These are phyloP conservation scores for Craterostigma plantagineum DNA, from an alignment of 257 asterid species.

Conservation along the genomic window DNA sequence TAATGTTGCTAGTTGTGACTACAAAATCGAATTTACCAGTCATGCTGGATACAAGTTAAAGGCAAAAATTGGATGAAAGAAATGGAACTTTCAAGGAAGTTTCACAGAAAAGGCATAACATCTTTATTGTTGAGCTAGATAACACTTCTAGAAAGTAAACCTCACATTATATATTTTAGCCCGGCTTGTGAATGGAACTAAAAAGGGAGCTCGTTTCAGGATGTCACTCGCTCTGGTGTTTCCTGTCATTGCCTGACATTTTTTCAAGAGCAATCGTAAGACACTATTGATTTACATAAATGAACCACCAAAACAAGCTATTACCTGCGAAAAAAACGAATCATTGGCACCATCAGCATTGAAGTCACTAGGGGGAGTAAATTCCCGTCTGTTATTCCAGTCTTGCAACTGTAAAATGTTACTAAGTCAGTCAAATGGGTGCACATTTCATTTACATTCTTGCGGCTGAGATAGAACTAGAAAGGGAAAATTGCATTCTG, in stretches of 20 bases:
- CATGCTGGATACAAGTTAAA: not conserved
- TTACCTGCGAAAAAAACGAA: constrained; percentile 69
- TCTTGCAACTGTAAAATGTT: constrained; percentile 65
- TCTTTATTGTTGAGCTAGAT: constrained; percentile 3
- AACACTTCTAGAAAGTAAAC: constrained; percentile 6
- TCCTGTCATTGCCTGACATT: constrained; percentile 62
- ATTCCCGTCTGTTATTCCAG: constrained; percentile 92
- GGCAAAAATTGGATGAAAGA: too few relatives aligned
- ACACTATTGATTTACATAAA: not conserved
- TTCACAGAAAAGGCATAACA: constrained; percentile 1
- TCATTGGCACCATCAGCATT: constrained; percentile 94
- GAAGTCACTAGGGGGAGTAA: constrained; percentile 75
- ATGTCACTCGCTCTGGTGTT: constrained; percentile 71
- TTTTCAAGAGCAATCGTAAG: constrained; percentile 8
- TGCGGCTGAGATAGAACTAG: constrained; percentile 5
- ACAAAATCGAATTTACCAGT: constrained; percentile 17
- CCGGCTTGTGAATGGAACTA: constrained; percentile 92
- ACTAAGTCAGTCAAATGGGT: too few relatives aligned
- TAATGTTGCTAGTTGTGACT: constrained; percentile 66
- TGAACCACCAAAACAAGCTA: constrained; percentile 6
- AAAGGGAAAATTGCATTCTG: constrained; percentile 8
- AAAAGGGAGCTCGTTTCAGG: constrained; percentile 85
- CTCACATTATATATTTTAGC: constrained; percentile 79
- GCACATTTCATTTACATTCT: constrained; percentile 2
- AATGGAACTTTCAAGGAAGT: not conserved